Evolutionary conservation across 257 asterid genomes (phyloP).

Genomic region (Knoxia roxburghii): DNA sequence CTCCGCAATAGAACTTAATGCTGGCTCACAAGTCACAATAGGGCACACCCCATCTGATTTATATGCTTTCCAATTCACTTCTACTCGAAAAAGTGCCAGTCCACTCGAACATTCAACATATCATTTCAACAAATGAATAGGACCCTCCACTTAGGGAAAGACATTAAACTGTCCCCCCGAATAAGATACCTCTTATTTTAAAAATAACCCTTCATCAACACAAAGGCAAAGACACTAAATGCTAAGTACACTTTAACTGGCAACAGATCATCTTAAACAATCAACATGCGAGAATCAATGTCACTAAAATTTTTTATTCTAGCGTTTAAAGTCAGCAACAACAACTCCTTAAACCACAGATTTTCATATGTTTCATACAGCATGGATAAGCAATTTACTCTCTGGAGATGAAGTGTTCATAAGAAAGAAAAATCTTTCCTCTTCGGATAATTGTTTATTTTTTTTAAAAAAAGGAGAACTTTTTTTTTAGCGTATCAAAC

Average conservation of each 20-base stretch:
- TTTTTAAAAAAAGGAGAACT: neutral
- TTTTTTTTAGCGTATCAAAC: neutral
- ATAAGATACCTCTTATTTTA: conserved; percentile 4
- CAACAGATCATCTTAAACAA: neutral
- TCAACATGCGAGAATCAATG: neutral
- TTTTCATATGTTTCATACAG: neutral
- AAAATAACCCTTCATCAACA: neutral
- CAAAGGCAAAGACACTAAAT: neutral
- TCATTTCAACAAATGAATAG: neutral
- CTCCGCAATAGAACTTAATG: neutral
- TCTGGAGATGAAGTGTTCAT: too few relatives aligned
- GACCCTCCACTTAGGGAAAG: conserved; percentile 4
- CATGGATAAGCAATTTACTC: neutral
- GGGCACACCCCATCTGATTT: neutral
- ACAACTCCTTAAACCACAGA: neutral
- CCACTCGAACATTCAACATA: neutral
- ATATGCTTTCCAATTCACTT: neutral
- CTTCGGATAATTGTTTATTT: too few relatives aligned
- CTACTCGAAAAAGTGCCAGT: neutral
- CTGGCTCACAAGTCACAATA: neutral
- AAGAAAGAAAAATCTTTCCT: neutral
- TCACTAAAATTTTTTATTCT: neutral
- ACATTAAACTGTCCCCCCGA: neutral
- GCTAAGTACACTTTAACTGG: neutral
- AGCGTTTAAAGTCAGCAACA: conserved; percentile 9